Conservation (phyloP, 164 flowering plant species). For the Berberis vulgaris region DNA sequence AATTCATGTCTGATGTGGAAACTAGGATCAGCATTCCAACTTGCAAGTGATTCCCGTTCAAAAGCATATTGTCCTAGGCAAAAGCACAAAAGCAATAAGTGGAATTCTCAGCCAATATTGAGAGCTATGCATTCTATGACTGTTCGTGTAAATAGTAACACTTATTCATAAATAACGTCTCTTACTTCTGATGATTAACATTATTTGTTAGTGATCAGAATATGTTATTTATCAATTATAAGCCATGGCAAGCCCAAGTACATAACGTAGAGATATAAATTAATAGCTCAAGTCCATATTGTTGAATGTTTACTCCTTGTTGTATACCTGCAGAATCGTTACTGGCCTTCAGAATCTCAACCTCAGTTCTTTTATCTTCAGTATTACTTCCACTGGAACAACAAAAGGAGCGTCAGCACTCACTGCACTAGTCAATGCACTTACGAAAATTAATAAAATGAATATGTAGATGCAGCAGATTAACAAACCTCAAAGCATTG, state of each 20-base stretch:
- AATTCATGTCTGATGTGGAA: conserved; percentile 37
- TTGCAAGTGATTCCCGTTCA: conserved; percentile 44
- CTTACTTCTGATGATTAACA: no score
- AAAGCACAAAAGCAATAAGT: conserved; percentile 7
- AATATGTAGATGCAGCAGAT: not conserved
- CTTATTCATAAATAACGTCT: no score
- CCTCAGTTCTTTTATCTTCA: conserved; percentile 15
- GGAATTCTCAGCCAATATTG: not conserved
- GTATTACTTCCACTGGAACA: conserved; percentile 10
- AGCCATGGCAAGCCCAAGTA: not conserved
- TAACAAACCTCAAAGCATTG: conserved; percentile 27
- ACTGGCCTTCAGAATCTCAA: conserved; percentile 13
- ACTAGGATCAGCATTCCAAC: conserved; percentile 53
- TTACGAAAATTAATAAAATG: not conserved
- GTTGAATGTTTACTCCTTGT: not conserved
- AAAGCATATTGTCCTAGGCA: conserved; percentile 34
- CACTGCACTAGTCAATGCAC: not conserved
- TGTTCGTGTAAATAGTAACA: no score
- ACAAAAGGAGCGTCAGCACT: conserved; percentile 2
- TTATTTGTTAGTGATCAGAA: no score
- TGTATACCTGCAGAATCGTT: conserved; percentile 33
- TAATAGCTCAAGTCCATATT: not conserved
- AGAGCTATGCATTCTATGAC: no score
- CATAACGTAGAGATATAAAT: not conserved
- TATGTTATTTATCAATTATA: not conserved